Evolutionary conservation across 2,329 filamentous ascomycete genomes (phyloP).

Genomic region (Ceratocystis diversiconidia): DNA sequence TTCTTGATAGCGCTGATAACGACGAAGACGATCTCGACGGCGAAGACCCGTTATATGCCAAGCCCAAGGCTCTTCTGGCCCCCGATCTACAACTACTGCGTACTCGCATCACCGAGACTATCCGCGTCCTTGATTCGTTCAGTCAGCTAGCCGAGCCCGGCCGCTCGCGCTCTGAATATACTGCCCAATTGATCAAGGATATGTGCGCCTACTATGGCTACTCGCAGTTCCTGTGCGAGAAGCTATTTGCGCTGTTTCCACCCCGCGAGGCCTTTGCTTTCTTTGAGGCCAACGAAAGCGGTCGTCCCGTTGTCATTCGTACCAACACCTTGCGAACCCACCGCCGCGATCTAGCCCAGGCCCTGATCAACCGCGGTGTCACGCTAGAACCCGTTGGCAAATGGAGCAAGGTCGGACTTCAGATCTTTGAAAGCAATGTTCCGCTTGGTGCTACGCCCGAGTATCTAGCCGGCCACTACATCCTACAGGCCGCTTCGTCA

Average conservation of each 20-base stretch:
- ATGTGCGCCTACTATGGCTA: slow-evolving; percentile 97
- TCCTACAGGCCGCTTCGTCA: slow-evolving; percentile 88
- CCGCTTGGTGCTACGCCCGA: slow-evolving; percentile 91
- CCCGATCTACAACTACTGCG: slow-evolving; percentile 84
- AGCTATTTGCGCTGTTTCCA: slow-evolving; percentile 83
- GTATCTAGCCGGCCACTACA: slow-evolving; percentile 95
- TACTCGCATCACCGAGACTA: slow-evolving; percentile 79
- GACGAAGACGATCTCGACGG: slow-evolving; percentile 45
- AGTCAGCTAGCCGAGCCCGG: slow-evolving; percentile 64
- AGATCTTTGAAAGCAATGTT: slow-evolving; percentile 79
- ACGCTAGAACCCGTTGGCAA: slow-evolving; percentile 94
- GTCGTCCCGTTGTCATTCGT: slow-evolving; percentile 84
- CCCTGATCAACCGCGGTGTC: slow-evolving; percentile 89
- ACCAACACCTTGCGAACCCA: slow-evolving; percentile 83
- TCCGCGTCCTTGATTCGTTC: slow-evolving; percentile 83
- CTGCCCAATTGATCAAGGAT: slow-evolving; percentile 71
- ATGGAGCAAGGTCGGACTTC: slow-evolving; percentile 95
- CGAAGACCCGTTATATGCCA: slow-evolving; percentile 43
- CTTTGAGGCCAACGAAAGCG: slow-evolving; percentile 96
- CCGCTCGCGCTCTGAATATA: slow-evolving; percentile 77
- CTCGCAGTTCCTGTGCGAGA: slow-evolving; percentile 85
- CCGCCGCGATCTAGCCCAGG: slow-evolving; percentile 69
- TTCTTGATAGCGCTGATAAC: slow-evolving; percentile 41
- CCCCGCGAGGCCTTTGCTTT: slow-evolving; percentile 92
- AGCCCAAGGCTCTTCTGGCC: slow-evolving; percentile 52